Base-by-base conservation (phyloP, 2,329 filamentous ascomycete genomes). In the Alternaria brassicae region DNA sequence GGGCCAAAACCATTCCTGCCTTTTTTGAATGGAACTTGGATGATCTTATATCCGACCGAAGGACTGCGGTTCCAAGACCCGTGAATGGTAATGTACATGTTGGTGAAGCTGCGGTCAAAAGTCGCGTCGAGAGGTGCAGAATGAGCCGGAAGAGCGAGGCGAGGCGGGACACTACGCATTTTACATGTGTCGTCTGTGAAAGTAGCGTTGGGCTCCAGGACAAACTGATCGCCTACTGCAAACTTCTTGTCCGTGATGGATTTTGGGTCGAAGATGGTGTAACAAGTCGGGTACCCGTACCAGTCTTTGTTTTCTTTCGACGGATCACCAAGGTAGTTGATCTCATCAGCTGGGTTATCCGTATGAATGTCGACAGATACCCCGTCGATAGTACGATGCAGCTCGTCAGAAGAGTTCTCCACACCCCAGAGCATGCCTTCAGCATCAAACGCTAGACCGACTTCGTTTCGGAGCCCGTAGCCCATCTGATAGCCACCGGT, bases 331-430 rank as follows among this genome's bases (percentile, higher is more conserved):
- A 89, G 84, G 72, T 85, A 90, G 75, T 91, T 91, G 71, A 92
- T 79, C 75, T 91, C 88, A 70, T 92, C 89, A n/a, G 82, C 89
- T 0, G 89, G 89, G 70, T 91, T 91, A 64, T 89, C 81, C 44
- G 82, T 73, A 67, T 89, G 86, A 40, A 91, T 83, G 61, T 91
- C 87, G 9, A 81, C 68, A 6, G 82, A 82, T 50, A 81, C 72
- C 37, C 57, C 62, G 34, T 80, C 69, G 10, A 84, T 82, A 50
- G 82, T 77, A 23, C 89, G 83, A 9, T 76, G 77, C 9, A 91
- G 80, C 36, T 89, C 77, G 72, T 91, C 89, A 5, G 85, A 86
- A 0, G 84, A 87, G 73, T 91, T 92, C 74, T 92, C 89, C 10
- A 92, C 85, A n/a, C 63, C 71, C 71, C 72, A 75, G 64, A 77